Evolutionary conservation across 352 stramenopile species (phyloP).

Genomic region (Globisporangium carolinianum): DNA sequence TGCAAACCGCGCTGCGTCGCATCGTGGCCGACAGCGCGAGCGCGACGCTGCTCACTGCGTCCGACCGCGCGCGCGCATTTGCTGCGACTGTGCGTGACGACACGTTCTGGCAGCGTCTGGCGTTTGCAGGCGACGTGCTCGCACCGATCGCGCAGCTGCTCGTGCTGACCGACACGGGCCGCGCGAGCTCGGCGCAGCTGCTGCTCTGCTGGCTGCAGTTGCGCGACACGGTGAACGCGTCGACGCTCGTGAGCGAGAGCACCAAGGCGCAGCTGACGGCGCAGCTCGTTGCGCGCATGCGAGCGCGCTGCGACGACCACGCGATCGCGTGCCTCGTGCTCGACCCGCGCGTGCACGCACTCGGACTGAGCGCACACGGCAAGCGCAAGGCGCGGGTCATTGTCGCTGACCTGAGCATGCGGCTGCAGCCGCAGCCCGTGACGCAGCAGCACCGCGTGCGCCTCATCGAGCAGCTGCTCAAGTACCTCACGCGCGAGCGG

Average conservation of each 20-base stretch:
- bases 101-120: slow-evolving; percentile 20
- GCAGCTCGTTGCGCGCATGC: slow-evolving; percentile 16
- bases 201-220: slow-evolving; percentile 24
- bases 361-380: slow-evolving; percentile 24
- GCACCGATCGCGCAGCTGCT: slow-evolving; percentile 19
- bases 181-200: slow-evolving; percentile 21
- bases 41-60: background rate
- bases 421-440: slow-evolving; percentile 7
- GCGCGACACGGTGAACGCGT: slow-evolving; percentile 9
- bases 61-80: background rate
- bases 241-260: slow-evolving; percentile 5
- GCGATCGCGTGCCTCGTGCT: slow-evolving; percentile 25
- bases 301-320: slow-evolving; percentile 14
- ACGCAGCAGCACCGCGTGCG: slow-evolving; percentile 8
- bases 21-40: background rate
- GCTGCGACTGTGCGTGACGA: slow-evolving; percentile 8
- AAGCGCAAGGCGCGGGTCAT: slow-evolving; percentile 21
- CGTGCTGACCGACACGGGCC: slow-evolving; percentile 20
- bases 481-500: slow-evolving; percentile 25
- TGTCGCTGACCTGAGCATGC: slow-evolving; percentile 13
- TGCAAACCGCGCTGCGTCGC: slow-evolving; percentile 10
- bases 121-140: slow-evolving; percentile 12
- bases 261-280: slow-evolving; percentile 19
- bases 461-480: slow-evolving; percentile 28
- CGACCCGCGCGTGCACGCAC: slow-evolving; percentile 25